Conservation (phyloP, 169 alveolate species). For the Plasmodium sp. region DNA sequence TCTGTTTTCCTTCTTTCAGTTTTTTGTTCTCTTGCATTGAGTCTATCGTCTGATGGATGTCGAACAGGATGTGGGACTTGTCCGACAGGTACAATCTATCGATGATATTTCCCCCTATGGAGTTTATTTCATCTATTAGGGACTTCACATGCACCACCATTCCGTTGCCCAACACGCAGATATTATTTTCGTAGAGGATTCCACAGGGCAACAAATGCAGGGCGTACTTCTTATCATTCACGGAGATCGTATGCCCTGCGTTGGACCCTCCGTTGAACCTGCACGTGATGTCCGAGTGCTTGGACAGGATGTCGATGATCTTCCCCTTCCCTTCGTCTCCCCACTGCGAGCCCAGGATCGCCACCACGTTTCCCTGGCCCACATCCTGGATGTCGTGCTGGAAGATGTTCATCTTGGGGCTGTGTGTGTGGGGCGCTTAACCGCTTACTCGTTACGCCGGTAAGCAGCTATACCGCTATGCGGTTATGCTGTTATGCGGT, state of each 20-base stretch:
- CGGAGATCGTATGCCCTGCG: conserved; percentile 93
- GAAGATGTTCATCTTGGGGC: conserved; percentile 52
- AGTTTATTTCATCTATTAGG: conserved; percentile 75
- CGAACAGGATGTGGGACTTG: conserved; percentile 93
- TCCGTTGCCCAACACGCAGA: conserved; percentile 94
- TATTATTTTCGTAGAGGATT: conserved; percentile 82
- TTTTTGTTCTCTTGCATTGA: conserved; percentile 79
- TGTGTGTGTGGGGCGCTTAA: not conserved
- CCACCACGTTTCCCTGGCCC: conserved; percentile 75
- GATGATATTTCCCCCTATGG: conserved; percentile 72
- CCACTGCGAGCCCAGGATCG: conserved; percentile 95
- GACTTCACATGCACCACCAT: conserved; percentile 89
- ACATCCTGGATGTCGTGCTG: conserved; percentile 49
- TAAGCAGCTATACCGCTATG: not conserved
- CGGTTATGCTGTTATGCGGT: not conserved
- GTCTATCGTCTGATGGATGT: conserved; percentile 85
- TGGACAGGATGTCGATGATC: conserved; percentile 93
- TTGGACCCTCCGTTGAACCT: conserved; percentile 96
- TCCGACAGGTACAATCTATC: conserved; percentile 88
- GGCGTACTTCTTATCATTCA: conserved; percentile 87
- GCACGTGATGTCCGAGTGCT: conserved; percentile 90
- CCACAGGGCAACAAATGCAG: conserved; percentile 97
- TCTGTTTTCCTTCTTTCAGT: conserved; percentile 77
- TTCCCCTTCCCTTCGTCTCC: conserved; percentile 99
- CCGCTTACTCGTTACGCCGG: not conserved